Evolutionary conservation across 192 early-diverging fungal genomes (phyloP), one percentile per base, ranked within the genome.

Genomic region (Entophlyctis luteolus): DNA sequence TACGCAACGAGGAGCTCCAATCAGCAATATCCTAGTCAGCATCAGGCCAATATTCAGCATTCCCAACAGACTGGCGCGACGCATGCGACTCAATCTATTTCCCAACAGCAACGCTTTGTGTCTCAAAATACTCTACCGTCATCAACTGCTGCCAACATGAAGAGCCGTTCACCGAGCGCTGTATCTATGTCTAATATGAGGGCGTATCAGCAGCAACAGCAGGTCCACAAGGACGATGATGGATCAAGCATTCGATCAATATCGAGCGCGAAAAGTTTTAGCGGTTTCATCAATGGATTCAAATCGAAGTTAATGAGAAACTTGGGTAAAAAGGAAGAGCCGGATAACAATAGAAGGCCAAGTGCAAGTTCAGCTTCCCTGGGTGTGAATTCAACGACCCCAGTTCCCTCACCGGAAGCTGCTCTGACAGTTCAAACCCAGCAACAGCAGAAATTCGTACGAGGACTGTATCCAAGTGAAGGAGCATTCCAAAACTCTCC

Each of bases 271-370:
- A 66, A 66, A 33, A 37, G 32, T 52, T 66, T 66, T 38, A 54
- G 50, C 22, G 63, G 63, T 2, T 66, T 66, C 27, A 66, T 66
- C 4, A 54, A n/a, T 27, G 63, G 63, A 16, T 20, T 66, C n/a
- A 66, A 66, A 48, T 35, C 49, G n/a, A 48, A 52, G 23, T 23
- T 66, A 20, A 22, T 63, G 60, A 47, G 36, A 2, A 52, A 52
- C 10, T 29, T 66, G 29, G 37, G 63, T 37, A 20, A 34, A 0
- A 42, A 42, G 4, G 23, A 55, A 10, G 42, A 45, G n/a, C n/a
- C 39, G 8, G 39, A 12, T 42, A 8, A 12, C 39, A 42, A 42
- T 42, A 42, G 39, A 42, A 12, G 10, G 39, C 8, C 39, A 12
- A 8, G 10, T 42, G n/a, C 39, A n/a, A 42, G 8, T 42, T n/a